These are phyloP conservation scores for Eucalyptus viminalis DNA, from an alignment of 345 rosid genomes.

Conservation along the genomic window DNA sequence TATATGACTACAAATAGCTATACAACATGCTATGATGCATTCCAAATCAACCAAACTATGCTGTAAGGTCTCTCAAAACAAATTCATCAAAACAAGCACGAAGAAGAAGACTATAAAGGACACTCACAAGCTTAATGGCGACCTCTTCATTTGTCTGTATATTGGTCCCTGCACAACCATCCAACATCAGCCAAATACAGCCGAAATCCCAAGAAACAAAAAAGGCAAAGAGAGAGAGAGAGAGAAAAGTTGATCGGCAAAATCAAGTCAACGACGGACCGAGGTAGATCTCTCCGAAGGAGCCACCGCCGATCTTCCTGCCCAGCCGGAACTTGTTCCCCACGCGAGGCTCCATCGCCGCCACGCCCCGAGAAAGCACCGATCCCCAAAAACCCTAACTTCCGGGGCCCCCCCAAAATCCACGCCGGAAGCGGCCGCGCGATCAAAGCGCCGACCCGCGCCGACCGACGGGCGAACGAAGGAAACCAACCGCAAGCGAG, in stretches of 20 bases:
- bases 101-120: not conserved
- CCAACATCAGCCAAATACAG: not conserved
- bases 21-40: not conserved
- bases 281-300: slow-evolving; percentile 95
- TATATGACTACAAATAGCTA: not conserved
- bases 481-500: not conserved
- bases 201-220: not conserved
- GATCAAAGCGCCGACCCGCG: not conserved
- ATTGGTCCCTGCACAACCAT: slow-evolving; percentile 49
- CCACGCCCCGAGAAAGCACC: not conserved
- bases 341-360: slow-evolving; percentile 71
- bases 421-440: too few species aligned
- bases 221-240: not conserved
- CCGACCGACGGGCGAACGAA: not conserved
- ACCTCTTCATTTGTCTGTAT: slow-evolving; percentile 94
- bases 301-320: slow-evolving; percentile 94
- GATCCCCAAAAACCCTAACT: not conserved
- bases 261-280: slow-evolving; percentile 28
- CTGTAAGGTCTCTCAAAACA: not conserved
- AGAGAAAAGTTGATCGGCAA: not conserved
- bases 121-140: slow-evolving; percentile 95
- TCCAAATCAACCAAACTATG: not conserved
- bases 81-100: not conserved
- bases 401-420: not conserved
- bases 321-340: slow-evolving; percentile 90